Evolutionary conservation across 2,329 filamentous ascomycete species (phyloP), one percentile per base, ranked within the genome.

Genomic region (Apiospora koreana): DNA sequence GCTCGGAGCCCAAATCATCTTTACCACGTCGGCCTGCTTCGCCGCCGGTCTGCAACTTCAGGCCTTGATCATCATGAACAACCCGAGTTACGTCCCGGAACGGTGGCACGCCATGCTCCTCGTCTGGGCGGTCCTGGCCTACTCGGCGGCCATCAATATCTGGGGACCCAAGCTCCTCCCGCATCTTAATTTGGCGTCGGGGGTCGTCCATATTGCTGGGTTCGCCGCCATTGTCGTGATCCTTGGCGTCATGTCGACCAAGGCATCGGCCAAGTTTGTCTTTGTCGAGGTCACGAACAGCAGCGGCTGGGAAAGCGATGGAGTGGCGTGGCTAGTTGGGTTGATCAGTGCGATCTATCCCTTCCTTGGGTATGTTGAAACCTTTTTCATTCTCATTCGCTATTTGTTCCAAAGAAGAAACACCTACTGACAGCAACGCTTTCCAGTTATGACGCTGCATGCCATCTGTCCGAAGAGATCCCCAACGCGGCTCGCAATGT

Each of bases 11-110:
- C 83, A 85, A 64, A 79, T 83, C 3, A 80, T 85, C 1, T 72
- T 85, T 2, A 83, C 83, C n/a, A 82, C 83, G 0, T 85, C 85
- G 0, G 83, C 83, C 23, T 84, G 84, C 0, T 86, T 86, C 65
- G 81, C 83, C 0, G 81, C 80, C 1, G 84, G 83, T 0, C 78
- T 86, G 0, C 82, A 85, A 68, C 74, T 81, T 0, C 83, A 86
- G 69, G 79, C 80, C 0, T 73, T 86, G 14, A 81, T 86, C 54
- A 80, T 81, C 2, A 67, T 86, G 2, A 86, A 84, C 69, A 71
- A 82, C 18, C 78, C 80, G 0, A 75, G 74, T 0, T 87, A 86
- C 68, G 64, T 77, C 0, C 82, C 83, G 0, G 54, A 78, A n/a
- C 72, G 82, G 31, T 86, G 82, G 81, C 82, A 83, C 25, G 84